Percentiles rank a stretch among this genome's conserved stretches.
Conservation (phyloP, 2,329 filamentous ascomycete genomes). For the Apiospora saccharicola region DNA sequence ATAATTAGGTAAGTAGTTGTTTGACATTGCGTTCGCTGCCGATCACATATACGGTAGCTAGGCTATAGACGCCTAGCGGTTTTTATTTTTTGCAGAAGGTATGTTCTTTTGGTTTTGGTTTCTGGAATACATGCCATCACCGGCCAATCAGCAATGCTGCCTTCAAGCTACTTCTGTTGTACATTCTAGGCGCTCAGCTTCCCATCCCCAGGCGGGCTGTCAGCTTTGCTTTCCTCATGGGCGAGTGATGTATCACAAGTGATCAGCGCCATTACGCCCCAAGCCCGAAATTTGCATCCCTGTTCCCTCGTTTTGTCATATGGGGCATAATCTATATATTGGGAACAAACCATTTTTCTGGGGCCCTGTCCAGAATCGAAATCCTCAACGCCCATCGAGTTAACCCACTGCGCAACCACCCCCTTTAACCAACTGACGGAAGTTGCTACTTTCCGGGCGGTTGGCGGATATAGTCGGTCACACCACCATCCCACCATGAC, state of each 20-base stretch:
- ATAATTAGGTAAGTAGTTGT: no score
- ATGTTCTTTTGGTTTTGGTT: background rate
- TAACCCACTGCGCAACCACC: background rate
- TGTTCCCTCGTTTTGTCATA: slow-evolving; percentile 15
- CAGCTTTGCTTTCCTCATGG: background rate
- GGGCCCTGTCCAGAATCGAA: no score
- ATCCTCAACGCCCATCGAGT: no score
- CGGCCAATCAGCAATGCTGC: background rate
- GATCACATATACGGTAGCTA: background rate
- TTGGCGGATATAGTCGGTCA: background rate
- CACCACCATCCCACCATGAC: slow-evolving; percentile 14
- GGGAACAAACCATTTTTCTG: background rate
- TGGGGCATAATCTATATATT: background rate
- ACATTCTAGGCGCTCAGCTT: slow-evolving; percentile 1
- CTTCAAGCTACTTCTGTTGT: background rate
- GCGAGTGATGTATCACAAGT: slow-evolving; percentile 4
- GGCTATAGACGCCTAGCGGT: background rate
- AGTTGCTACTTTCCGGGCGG: slow-evolving; percentile 3
- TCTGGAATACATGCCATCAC: background rate
- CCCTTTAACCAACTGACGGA: slow-evolving; percentile 13
- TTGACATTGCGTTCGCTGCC: no score
- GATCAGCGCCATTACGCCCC: background rate
- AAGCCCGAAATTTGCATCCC: background rate
- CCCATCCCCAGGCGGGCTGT: background rate
- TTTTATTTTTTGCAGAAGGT: background rate